Conservation (phyloP, 345 rosid genomes). For the Noccaea bulbosa region DNA sequence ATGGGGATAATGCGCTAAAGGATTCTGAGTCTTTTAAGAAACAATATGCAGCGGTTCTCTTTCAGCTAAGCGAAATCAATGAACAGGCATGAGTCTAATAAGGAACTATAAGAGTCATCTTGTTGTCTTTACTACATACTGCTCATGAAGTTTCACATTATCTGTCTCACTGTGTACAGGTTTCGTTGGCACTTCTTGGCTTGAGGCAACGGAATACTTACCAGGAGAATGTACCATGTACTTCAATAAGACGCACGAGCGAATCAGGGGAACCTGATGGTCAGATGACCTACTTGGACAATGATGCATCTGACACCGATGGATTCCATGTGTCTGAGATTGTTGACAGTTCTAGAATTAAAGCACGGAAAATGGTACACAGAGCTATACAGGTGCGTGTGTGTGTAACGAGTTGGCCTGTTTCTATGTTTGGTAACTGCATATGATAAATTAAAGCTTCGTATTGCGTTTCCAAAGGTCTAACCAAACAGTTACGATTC, state of each 20-base stretch:
- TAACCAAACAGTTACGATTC: not conserved
- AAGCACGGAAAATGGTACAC: constrained; percentile 71
- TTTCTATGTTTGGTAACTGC: constrained; percentile 10
- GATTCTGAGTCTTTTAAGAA: constrained; percentile 74
- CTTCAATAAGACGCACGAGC: constrained; percentile 41
- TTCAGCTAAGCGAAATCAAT: constrained; percentile 70
- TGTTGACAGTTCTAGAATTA: constrained; percentile 65
- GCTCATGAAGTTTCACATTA: constrained; percentile 19
- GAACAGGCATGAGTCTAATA: constrained; percentile 61
- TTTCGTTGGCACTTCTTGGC: constrained; percentile 68
- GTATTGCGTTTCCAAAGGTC: constrained; percentile 9
- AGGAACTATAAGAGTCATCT: constrained; percentile 29
- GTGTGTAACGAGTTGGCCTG: constrained; percentile 25
- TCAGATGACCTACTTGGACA: constrained; percentile 49
- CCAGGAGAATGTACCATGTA: constrained; percentile 50
- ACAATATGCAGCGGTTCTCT: constrained; percentile 78
- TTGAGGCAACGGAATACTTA: constrained; percentile 83
- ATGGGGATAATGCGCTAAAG: constrained; percentile 55
- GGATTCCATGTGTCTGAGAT: constrained; percentile 72
- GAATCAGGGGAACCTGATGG: constrained; percentile 51
- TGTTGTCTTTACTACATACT: constrained; percentile 26
- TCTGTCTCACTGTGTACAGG: constrained; percentile 49
- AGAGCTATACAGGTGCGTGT: constrained; percentile 66
- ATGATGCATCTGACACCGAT: constrained; percentile 49
- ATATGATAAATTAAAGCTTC: constrained; percentile 12